Conservation (phyloP, 306 rosid species). For the Elaeagnus macrophylla region DNA sequence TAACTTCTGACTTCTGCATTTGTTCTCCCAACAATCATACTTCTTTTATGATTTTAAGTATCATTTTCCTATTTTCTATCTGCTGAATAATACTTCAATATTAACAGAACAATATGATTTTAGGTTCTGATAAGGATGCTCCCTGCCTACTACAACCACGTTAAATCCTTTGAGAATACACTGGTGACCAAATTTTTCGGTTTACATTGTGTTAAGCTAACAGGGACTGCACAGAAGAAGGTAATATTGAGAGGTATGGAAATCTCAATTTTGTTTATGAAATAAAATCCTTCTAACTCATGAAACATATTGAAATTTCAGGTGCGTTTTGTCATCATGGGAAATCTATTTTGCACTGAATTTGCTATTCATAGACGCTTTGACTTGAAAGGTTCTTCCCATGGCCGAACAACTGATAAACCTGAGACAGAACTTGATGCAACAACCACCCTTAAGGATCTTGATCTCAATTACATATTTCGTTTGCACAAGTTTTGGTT, state of each 20-base stretch:
- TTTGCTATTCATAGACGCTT: slow-evolving; percentile 65
- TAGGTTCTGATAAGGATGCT: slow-evolving; percentile 93
- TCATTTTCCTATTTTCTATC: not conserved
- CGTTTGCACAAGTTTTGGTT: slow-evolving; percentile 77
- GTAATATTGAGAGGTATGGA: slow-evolving; percentile 28
- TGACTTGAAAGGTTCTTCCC: slow-evolving; percentile 90
- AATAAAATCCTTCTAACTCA: not conserved
- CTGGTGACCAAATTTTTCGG: slow-evolving; percentile 86
- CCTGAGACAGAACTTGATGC: slow-evolving; percentile 69
- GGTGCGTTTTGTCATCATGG: slow-evolving; percentile 98
- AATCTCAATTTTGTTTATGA: not conserved
- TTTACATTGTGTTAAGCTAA: slow-evolving; percentile 75
- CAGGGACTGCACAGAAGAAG: slow-evolving; percentile 80
- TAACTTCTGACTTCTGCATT: not conserved
- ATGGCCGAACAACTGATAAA: slow-evolving; percentile 74
- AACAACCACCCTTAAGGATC: slow-evolving; percentile 87
- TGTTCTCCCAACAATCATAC: too few relatives aligned
- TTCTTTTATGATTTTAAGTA: not conserved
- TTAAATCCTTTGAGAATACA: slow-evolving; percentile 75
- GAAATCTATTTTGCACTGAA: slow-evolving; percentile 78
- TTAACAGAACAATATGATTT: slow-evolving; percentile 19
- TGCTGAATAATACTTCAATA: slow-evolving; percentile 19
- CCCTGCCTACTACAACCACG: slow-evolving; percentile 86
- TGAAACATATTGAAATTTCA: slow-evolving; percentile 21
- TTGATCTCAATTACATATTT: slow-evolving; percentile 75